Evolutionary conservation across 139 green algal genomes (phyloP).

Genomic region (Auxenochlorella protothecoides): DNA sequence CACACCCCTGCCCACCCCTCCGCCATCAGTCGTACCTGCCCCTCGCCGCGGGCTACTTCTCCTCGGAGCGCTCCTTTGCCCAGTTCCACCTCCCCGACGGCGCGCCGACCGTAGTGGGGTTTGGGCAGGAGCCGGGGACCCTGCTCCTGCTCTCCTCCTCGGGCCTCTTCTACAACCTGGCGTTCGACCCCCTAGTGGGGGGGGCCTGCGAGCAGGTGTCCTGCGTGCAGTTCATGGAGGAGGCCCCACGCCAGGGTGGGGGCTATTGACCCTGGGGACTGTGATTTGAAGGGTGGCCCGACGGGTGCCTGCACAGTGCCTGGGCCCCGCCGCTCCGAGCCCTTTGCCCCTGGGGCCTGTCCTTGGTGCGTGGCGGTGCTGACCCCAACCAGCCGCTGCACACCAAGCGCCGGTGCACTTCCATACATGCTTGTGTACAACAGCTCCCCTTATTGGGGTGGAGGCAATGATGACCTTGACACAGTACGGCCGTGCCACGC

Average conservation of each 20-base stretch:
- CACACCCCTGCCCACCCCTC: not conserved
- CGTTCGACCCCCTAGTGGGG: conserved; percentile 58
- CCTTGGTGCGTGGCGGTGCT: no score
- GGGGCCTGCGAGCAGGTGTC: conserved; percentile 39
- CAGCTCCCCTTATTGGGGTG: no score
- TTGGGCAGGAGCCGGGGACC: conserved; percentile 40
- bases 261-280: not conserved
- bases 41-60: conserved; percentile 56
- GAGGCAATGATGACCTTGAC: no score
- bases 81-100: conserved; percentile 57
- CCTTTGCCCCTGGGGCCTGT: no score
- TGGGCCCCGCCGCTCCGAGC: no score
- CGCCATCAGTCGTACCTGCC: conserved; percentile 8
- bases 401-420: no score
- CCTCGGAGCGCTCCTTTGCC: conserved; percentile 77
- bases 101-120: conserved; percentile 43
- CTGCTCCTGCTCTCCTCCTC: conserved; percentile 45
- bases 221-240: conserved; percentile 42
- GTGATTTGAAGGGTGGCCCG: no score
- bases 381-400: no score
- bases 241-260: conserved; percentile 13
- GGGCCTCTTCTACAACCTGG: conserved; percentile 41
- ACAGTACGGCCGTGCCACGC: no score
- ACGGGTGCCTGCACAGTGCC: no score
- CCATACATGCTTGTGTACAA: no score